Conservation (phyloP, 1,139 yeast genomes). For the Candida sojae region DNA sequence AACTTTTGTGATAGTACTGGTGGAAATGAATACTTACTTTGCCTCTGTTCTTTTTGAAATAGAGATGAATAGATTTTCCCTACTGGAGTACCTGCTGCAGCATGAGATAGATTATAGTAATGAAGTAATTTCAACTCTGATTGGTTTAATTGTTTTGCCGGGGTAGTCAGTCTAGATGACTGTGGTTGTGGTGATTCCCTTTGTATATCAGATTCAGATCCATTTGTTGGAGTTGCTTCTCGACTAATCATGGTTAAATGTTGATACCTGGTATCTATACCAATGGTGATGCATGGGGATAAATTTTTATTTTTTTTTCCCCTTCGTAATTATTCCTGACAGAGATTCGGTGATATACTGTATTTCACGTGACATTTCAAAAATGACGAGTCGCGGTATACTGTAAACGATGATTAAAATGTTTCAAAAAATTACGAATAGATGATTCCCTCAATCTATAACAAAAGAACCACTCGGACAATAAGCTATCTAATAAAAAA, state of each 20-base stretch:
- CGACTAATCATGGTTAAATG: neutral
- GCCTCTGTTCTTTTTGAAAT: conserved; percentile 22
- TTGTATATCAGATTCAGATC: neutral
- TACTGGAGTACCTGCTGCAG: conserved; percentile 22
- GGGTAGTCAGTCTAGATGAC: neutral
- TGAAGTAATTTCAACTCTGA: conserved; percentile 28
- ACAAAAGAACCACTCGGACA: no score
- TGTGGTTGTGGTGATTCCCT: neutral
- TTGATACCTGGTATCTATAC: no score
- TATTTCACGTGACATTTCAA: no score
- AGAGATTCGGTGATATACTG: neutral
- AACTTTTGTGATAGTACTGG: conserved; percentile 27
- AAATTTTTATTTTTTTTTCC: neutral
- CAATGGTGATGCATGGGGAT: no score
- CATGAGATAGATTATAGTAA: conserved; percentile 32
- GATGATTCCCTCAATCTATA: no score
- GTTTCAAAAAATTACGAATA: no score
- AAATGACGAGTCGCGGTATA: no score
- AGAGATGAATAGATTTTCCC: conserved; percentile 25
- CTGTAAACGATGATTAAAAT: no score
- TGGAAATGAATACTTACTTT: conserved; percentile 31
- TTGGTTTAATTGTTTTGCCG: conserved; percentile 11
- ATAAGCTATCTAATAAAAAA: no score
- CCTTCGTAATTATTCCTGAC: neutral
- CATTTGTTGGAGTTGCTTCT: neutral